Conservation (phyloP, 148 eudicot genomes). For the Mesembryanthemum crystallinum region DNA sequence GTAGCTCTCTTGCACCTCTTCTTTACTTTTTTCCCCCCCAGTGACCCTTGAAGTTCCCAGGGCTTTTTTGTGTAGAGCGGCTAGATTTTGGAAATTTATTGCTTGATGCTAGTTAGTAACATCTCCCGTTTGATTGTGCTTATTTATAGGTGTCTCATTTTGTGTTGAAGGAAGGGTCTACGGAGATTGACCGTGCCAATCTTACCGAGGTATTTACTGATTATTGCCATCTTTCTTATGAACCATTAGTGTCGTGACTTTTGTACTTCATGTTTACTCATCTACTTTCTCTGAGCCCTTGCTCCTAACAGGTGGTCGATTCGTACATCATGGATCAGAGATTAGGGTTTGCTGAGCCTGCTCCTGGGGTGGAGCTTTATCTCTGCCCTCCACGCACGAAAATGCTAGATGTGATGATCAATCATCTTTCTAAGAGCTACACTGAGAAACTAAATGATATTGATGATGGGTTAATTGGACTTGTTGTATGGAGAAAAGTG, state of each 20-base stretch:
- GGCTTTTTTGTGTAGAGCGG: too few species aligned
- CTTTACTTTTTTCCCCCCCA: too few species aligned
- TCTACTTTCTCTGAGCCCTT: neutral
- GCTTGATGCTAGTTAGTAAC: neutral
- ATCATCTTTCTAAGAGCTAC: slow-evolving; percentile 50
- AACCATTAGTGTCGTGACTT: neutral
- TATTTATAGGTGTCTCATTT: slow-evolving; percentile 63
- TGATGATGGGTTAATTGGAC: slow-evolving; percentile 81
- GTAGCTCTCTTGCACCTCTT: too few species aligned
- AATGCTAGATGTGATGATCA: slow-evolving; percentile 59
- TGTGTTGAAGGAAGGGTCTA: slow-evolving; percentile 56
- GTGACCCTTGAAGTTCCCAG: too few species aligned
- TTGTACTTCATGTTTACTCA: neutral
- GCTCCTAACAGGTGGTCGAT: slow-evolving; percentile 52
- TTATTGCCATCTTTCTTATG: neutral
- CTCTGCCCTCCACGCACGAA: slow-evolving; percentile 61
- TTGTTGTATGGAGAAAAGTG: slow-evolving; percentile 86
- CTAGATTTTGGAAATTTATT: too few species aligned
- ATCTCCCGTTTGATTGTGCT: slow-evolving; percentile 8
- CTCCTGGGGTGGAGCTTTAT: slow-evolving; percentile 74
- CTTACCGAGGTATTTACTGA: slow-evolving; percentile 56
- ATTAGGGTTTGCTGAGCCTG: slow-evolving; percentile 83
- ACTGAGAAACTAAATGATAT: slow-evolving; percentile 44
- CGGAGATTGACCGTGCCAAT: slow-evolving; percentile 43
- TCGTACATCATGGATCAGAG: slow-evolving; percentile 69